Percentiles rank a stretch among this genome's conserved stretches.
These are phyloP conservation scores for Verticillium albo-atrum DNA, from an alignment of 2,329 filamentous ascomycete species.

Conservation along the genomic window DNA sequence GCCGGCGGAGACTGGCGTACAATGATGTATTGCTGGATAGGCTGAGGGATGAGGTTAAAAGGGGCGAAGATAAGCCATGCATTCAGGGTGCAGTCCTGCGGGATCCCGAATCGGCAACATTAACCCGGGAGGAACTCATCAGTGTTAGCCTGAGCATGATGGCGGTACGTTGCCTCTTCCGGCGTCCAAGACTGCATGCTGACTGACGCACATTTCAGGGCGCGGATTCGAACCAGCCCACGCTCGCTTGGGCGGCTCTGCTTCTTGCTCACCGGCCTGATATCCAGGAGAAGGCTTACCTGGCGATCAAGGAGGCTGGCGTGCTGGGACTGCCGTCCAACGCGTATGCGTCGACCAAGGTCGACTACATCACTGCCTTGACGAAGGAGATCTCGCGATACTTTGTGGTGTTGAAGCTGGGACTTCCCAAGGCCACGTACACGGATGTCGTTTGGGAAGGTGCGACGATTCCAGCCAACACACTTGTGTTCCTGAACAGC, in stretches of 20 bases:
- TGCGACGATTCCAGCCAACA: slow-evolving; percentile 49
- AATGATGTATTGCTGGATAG: slow-evolving; percentile 13
- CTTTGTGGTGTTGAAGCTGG: slow-evolving; percentile 63
- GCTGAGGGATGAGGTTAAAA: slow-evolving; percentile 18
- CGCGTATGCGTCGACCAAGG: slow-evolving; percentile 39
- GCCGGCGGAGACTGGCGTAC: slow-evolving; percentile 15
- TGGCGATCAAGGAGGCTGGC: slow-evolving; percentile 21
- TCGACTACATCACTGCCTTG: slow-evolving; percentile 59
- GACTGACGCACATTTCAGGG: slow-evolving; percentile 3
- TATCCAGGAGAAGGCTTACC: slow-evolving; percentile 19
- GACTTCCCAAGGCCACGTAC: slow-evolving; percentile 48
- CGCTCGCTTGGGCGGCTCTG: slow-evolving; percentile 21
- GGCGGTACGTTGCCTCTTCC: not conserved
- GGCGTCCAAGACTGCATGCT: no score
- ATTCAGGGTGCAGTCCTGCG: slow-evolving; percentile 63
- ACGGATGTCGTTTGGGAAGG: slow-evolving; percentile 17
- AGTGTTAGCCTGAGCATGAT: slow-evolving; percentile 63
- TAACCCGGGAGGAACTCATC: slow-evolving; percentile 62
- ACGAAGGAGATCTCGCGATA: slow-evolving; percentile 62
- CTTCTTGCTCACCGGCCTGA: slow-evolving; percentile 20
- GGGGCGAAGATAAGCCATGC: slow-evolving; percentile 61
- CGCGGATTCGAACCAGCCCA: slow-evolving; percentile 22
- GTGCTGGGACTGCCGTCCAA: not conserved
- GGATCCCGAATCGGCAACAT: slow-evolving; percentile 53
- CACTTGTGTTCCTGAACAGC: slow-evolving; percentile 22